Evolutionary conservation across 345 rosid species (phyloP).

Genomic region (Heritiera littoralis): DNA sequence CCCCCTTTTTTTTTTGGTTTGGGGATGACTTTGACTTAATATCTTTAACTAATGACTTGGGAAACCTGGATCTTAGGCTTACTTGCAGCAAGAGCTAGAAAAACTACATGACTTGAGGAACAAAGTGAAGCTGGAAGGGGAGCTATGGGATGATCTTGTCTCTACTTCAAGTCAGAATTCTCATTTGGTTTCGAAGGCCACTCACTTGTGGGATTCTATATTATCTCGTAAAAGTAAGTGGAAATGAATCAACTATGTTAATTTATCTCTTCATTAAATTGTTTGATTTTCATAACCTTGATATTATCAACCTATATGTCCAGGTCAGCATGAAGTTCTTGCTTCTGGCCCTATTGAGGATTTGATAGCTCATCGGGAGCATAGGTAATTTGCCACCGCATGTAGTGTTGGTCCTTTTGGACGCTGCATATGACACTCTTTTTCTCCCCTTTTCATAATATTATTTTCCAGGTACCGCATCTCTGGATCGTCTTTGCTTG

Average conservation of each 20-base stretch:
- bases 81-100: slow-evolving; percentile 96
- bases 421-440: slow-evolving; percentile 10
- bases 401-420: slow-evolving; percentile 13
- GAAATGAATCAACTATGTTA: neutral
- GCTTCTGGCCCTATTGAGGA: slow-evolving; percentile 99
- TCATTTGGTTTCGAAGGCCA: slow-evolving; percentile 90
- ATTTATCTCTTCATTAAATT: slow-evolving; percentile 1
- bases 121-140: slow-evolving; percentile 98
- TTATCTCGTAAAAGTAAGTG: slow-evolving; percentile 84
- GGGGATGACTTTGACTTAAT: neutral
- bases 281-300: neutral
- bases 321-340: slow-evolving; percentile 98
- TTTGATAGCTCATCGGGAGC: slow-evolving; percentile 96
- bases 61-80: slow-evolving; percentile 69
- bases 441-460: slow-evolving; percentile 24
- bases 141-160: slow-evolving; percentile 96
- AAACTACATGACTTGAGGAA: slow-evolving; percentile 90
- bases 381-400: slow-evolving; percentile 58
- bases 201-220: slow-evolving; percentile 93
- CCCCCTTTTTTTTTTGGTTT: neutral
- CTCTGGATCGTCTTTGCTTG: slow-evolving; percentile 89
- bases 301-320: slow-evolving; percentile 17
- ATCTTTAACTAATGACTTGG: slow-evolving; percentile 17
- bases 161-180: slow-evolving; percentile 96
- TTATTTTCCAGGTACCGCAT: slow-evolving; percentile 81